These are phyloP conservation scores for Elsinoe necatrix DNA, from an alignment of 2,329 filamentous ascomycete species.

Conservation along the genomic window DNA sequence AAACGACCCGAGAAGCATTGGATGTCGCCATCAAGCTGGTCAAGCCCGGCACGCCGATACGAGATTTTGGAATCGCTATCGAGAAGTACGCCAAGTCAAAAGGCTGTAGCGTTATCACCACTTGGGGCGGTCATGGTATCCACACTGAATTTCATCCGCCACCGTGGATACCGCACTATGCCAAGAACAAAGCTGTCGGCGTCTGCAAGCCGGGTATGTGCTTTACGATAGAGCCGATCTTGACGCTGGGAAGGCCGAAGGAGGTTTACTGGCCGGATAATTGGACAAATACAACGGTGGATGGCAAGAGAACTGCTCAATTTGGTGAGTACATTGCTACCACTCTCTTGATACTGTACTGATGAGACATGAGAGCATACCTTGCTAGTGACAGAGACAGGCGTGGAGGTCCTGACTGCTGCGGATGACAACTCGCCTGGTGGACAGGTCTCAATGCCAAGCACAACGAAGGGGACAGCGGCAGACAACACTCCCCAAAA, in stretches of 20 bases:
- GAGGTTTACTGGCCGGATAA: conserved; percentile 98
- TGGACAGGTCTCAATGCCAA: neutral
- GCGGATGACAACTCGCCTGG: neutral
- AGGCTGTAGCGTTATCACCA: conserved; percentile 83
- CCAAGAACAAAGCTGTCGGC: conserved; percentile 94
- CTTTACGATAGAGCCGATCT: conserved; percentile 98
- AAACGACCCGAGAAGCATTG: conserved; percentile 82
- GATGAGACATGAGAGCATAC: conserved; percentile 55
- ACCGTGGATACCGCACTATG: conserved; percentile 93
- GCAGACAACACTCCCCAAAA: neutral
- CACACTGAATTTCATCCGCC: conserved; percentile 88
- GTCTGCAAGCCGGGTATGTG: conserved; percentile 94
- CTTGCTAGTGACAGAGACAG: conserved; percentile 61
- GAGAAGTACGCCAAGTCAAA: conserved; percentile 84
- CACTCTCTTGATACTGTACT: neutral
- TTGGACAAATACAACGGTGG: conserved; percentile 91
- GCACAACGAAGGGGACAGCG: neutral
- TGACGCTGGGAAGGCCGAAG: conserved; percentile 77
- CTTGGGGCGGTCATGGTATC: conserved; percentile 93
- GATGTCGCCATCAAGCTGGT: conserved; percentile 84
- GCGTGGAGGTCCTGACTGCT: conserved; percentile 2
- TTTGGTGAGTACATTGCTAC: conserved; percentile 55
- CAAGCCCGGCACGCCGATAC: conserved; percentile 85
- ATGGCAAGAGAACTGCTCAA: conserved; percentile 83
- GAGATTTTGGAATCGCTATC: conserved; percentile 87